Base-by-base conservation (phyloP, 371 early-diverging fungal species). In the Massospora cicadina region DNA sequence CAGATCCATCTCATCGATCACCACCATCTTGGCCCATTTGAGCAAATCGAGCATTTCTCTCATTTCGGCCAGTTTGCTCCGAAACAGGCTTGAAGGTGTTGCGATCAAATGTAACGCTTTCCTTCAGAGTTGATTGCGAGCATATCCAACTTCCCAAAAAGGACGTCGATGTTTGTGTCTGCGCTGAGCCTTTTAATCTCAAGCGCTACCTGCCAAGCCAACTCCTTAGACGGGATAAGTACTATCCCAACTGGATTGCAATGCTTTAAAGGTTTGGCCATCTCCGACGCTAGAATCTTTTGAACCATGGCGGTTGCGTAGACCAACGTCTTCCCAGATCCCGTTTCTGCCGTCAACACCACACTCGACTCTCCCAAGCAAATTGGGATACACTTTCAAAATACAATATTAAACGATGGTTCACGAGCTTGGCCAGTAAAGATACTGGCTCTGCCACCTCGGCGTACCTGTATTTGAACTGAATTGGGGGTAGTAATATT, bases 341-440 rank as follows among this genome's bases (percentile, higher is more conserved):
- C 63, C 13, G 63, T 63, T 63, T 63, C 63, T 3, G 63, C 61
- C n/a, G 61, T 60, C n/a, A 60, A 23, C 32, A 60, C 32, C 17
- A 60, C 28, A 60, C 32, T 5, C 17, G 43, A 10, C 17, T 17
- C 43, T 5, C 43, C 43, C 43, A 43, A 10, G 17, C 43, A 43
- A 17, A 43, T n/a, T n/a, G 43, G 43, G 43, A 17, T 43, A 43
- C 43, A 17, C 43, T 17, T 17, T 43, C n/a, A 43, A 43, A 43
- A 17, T 43, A 10, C 5, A 43, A 17, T 43, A 43, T 17, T 43
- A 43, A 5, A 43, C 5, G 17, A 5, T 43, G 43, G n/a, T n/a
- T n/a, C n/a, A n/a, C n/a, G n/a, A n/a, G n/a, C n/a, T n/a, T n/a
- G n/a, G n/a, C n/a, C n/a, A n/a, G n/a, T n/a, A n/a, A n/a, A n/a